A percentile compares a stretch with the other conserved stretches of the same genome.
Conservation (phyloP, 495 filamentous ascomycete species). For the Penicillium cosmopolitanum region DNA sequence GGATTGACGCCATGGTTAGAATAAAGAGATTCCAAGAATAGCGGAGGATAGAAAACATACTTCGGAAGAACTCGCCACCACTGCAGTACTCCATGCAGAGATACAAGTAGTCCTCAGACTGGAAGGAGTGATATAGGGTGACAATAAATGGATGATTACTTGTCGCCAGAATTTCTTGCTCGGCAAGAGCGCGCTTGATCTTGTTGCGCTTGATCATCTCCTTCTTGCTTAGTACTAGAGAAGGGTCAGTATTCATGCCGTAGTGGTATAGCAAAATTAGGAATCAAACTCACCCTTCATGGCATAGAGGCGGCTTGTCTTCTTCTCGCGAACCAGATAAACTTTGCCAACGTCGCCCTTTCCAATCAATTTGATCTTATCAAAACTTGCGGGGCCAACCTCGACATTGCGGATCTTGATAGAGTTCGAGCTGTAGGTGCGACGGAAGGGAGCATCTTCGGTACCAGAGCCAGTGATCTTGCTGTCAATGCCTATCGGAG, state of each 20-base stretch:
- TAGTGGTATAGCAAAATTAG: not conserved
- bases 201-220: constrained; percentile 99
- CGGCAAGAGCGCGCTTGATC: constrained; percentile 96
- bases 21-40: not conserved
- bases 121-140: constrained; percentile 97
- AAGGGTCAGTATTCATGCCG: constrained; percentile 16
- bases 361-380: constrained; percentile 98
- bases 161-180: constrained; percentile 97
- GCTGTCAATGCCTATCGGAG: constrained; percentile 42
- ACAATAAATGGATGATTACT: constrained; percentile 99
- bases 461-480: constrained; percentile 51
- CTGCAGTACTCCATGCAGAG: constrained; percentile 99
- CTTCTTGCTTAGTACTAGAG: constrained; percentile 92
- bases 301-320: constrained; percentile 89
- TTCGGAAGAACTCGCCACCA: constrained; percentile 95
- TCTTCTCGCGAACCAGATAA: constrained; percentile 96
- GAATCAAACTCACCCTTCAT: constrained; percentile 81
- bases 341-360: constrained; percentile 99
- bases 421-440: constrained; percentile 98
- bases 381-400: constrained; percentile 92
- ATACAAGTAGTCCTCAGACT: constrained; percentile 97
- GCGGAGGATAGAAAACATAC: constrained; percentile 37
- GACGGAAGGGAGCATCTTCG: constrained; percentile 75
- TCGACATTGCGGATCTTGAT: constrained; percentile 98
- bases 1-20: constrained; percentile 13